These are phyloP conservation scores for Curvularia sp. DNA, from an alignment of 2,329 filamentous ascomycete species.

Conservation along the genomic window DNA sequence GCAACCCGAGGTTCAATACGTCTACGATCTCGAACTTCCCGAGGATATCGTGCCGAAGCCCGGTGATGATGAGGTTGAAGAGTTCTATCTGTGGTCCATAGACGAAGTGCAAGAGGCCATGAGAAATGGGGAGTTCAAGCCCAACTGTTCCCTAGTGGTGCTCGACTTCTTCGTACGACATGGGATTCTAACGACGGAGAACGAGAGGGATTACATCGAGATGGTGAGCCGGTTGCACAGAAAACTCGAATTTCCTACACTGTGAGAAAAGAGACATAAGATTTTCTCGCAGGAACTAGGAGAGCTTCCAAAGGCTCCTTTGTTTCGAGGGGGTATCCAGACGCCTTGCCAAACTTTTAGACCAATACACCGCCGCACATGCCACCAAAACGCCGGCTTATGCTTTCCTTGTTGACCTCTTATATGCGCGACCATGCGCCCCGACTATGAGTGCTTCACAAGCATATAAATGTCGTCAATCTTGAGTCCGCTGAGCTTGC, in stretches of 20 bases:
- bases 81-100: conserved; percentile 79
- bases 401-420: conserved; percentile 30
- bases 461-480: conserved; percentile 95
- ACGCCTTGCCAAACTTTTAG: conserved; percentile 40
- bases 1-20: conserved; percentile 89
- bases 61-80: conserved; percentile 87
- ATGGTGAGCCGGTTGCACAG: conserved; percentile 80
- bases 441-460: conserved; percentile 76
- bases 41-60: conserved; percentile 73
- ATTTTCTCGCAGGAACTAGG: conserved; percentile 2
- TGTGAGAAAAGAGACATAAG: conserved; percentile 30
- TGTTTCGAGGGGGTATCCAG: conserved; percentile 39
- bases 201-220: conserved; percentile 79
- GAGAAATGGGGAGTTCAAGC: conserved; percentile 80
- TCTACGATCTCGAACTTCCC: conserved; percentile 86
- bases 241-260: conserved; percentile 74
- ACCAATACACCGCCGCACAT: conserved; percentile 33
- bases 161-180: conserved; percentile 91
- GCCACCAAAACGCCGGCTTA: conserved; percentile 41
- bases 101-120: conserved; percentile 77
- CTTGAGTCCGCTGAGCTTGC: conserved; percentile 88
- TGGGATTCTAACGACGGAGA: conserved; percentile 77
- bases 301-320: conserved; percentile 26
- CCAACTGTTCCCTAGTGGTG: conserved; percentile 85
- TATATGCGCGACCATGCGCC: background rate